Percentiles rank a stretch among this genome's conserved stretches.
These are phyloP conservation scores for Theobroma cacao DNA, from an alignment of 345 rosid species.

Conservation along the genomic window DNA sequence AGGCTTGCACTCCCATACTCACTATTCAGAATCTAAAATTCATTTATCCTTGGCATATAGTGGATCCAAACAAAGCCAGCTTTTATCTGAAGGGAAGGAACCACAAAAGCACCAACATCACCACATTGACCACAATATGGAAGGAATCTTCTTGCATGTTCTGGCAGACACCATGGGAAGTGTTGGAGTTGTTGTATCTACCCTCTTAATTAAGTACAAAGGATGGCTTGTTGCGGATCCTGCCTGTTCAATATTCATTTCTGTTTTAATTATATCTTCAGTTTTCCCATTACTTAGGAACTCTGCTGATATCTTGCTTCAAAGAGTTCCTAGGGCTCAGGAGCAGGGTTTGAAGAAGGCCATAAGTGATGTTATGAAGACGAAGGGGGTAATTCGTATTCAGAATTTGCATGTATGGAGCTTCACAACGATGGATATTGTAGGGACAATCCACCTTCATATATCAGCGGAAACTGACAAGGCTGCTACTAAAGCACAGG, in stretches of 20 bases:
- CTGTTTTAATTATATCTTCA: constrained; percentile 75
- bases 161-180: constrained; percentile 97
- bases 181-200: constrained; percentile 90
- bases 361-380: constrained; percentile 45
- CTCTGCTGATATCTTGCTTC: constrained; percentile 87
- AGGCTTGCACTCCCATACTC: constrained; percentile 11
- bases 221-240: constrained; percentile 99
- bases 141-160: constrained; percentile 94
- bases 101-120: constrained; percentile 37
- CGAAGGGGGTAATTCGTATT: constrained; percentile 58
- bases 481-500: constrained; percentile 50
- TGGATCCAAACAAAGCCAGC: background rate
- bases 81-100: constrained; percentile 17
- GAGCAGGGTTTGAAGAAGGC: constrained; percentile 58
- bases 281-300: constrained; percentile 89
- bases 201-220: constrained; percentile 89
- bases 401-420: constrained; percentile 88
- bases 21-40: constrained; percentile 11
- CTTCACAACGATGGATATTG: constrained; percentile 72
- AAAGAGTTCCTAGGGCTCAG: constrained; percentile 78
- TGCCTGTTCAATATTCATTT: constrained; percentile 91
- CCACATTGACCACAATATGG: constrained; percentile 98
- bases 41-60: constrained; percentile 12
- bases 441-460: constrained; percentile 82
- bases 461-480: constrained; percentile 61